These are phyloP conservation scores for Rubia balearica DNA, from an alignment of 305 asterid genomes.

Conservation along the genomic window DNA sequence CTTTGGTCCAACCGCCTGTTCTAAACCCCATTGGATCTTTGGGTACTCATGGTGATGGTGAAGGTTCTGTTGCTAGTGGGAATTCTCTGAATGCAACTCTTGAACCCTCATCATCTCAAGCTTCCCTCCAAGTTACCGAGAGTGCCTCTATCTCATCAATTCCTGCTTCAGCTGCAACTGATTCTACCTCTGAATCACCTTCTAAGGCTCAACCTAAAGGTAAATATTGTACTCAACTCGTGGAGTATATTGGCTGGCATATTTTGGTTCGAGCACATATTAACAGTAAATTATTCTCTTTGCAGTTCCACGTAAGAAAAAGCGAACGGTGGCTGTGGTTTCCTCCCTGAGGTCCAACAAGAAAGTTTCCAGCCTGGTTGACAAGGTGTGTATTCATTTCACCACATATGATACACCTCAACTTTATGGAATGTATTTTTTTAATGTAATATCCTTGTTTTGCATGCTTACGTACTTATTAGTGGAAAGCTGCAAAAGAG, in stretches of 20 bases:
- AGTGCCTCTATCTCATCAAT: slow-evolving; percentile 36
- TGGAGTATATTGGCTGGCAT: background rate
- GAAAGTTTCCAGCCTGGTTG: slow-evolving; percentile 94
- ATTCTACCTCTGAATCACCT: slow-evolving; percentile 37
- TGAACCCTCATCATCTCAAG: slow-evolving; percentile 29
- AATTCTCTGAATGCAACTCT: slow-evolving; percentile 22
- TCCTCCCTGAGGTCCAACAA: slow-evolving; percentile 82
- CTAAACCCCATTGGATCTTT: slow-evolving; percentile 29
- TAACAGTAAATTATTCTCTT: slow-evolving; percentile 12
- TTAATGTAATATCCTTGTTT: background rate
- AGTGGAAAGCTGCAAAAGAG: slow-evolving; percentile 99
- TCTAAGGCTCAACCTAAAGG: slow-evolving; percentile 69
- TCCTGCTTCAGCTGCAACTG: slow-evolving; percentile 32
- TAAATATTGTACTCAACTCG: slow-evolving; percentile 17
- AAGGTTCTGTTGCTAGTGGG: slow-evolving; percentile 24
- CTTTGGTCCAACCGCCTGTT: slow-evolving; percentile 27
- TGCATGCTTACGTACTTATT: background rate
- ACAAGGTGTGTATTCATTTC: slow-evolving; percentile 55
- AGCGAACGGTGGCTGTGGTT: slow-evolving; percentile 55
- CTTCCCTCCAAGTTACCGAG: slow-evolving; percentile 21
- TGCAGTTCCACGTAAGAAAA: slow-evolving; percentile 67
- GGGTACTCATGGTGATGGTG: too few species aligned
- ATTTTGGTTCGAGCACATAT: background rate
- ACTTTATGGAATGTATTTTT: background rate
- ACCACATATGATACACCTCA: background rate